Base-by-base conservation (phyloP, 768 basidiomycete genomes). In the Russula lepida region DNA sequence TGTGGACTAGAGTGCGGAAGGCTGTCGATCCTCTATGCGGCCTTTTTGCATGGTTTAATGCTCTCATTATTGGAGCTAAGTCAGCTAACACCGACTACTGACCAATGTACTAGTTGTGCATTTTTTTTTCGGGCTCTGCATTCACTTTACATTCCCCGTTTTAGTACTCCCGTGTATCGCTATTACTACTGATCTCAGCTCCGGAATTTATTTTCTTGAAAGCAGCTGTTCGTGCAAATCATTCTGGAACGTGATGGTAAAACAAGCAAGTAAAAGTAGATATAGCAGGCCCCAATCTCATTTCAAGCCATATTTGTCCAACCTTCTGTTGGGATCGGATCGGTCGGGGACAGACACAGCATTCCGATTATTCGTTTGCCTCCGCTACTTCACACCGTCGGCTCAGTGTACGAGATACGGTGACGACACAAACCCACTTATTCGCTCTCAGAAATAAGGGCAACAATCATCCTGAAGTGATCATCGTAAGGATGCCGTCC, bases 401-500 rank as follows among this genome's bases (percentile, higher is more conserved):
- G 37, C 53, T 43, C 23, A 46, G 33, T 21, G 51, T 47, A 25
- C 33, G 27, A 52, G 44, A 50, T 39, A 49, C 28, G 58, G 21
- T 27, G n/a, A 39, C 39, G 50, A 47, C 33, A 33, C 33, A 44
- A 46, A 19, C 37, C 51, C 61, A 62, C 54, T 68, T 66, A 74
- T 60, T 74, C 73, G 70, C 73, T 73, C 65, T 74, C 77, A 59
- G 78, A 76, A 64, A 81, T 80, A 65, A 81, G 75, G 8, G 79
- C 79, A 49, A 80, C 75, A 67, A 81, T 81, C 79, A 81, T 81
- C 63, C 79, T 80, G 67, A 39, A 41, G 28, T 12, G 33, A 54
- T 23, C 13, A 35, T 43, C 15, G 50, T 41, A 41, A 47, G 44
- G 23, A 39, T 13, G 37, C 28, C 19, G 35, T 25, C 21, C 21